Percentiles rank a stretch among this genome's conserved stretches.
These are phyloP conservation scores for Ampelomyces quisqualis DNA, from an alignment of 2,329 filamentous ascomycete species.

Conservation along the genomic window DNA sequence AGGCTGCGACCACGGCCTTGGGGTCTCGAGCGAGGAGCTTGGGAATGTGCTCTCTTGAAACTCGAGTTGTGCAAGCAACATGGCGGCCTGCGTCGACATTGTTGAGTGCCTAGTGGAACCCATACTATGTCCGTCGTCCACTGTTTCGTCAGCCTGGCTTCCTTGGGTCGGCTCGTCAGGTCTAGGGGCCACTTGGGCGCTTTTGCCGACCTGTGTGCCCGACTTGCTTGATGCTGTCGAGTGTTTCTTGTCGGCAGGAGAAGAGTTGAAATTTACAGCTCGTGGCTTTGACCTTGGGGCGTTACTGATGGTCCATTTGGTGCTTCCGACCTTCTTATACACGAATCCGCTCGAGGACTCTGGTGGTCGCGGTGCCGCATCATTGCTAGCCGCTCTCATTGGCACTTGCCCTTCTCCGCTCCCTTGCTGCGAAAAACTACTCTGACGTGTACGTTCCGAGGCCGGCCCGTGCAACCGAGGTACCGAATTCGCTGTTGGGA, in stretches of 20 bases:
- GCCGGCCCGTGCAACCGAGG: too few species aligned
- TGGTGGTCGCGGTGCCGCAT: constrained; percentile 25
- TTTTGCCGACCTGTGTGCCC: not conserved
- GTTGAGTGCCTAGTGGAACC: constrained; percentile 20
- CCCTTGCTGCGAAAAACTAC: too few species aligned
- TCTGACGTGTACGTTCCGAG: too few species aligned
- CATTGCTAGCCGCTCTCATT: too few species aligned
- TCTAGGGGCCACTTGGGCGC: not conserved
- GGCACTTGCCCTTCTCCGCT: too few species aligned
- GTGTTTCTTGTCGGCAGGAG: constrained; percentile 17
- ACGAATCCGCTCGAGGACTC: constrained; percentile 30
- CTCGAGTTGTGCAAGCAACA: constrained; percentile 36
- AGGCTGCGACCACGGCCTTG: constrained; percentile 19
- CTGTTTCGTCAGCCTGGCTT: not conserved
- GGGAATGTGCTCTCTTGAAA: constrained; percentile 35
- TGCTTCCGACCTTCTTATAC: constrained; percentile 24
- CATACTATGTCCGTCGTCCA: not conserved
- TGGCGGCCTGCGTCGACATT: constrained; percentile 41
- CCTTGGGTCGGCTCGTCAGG: not conserved
- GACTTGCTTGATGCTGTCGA: not conserved
- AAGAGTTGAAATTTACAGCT: constrained; percentile 28
- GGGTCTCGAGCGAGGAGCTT: constrained; percentile 14
- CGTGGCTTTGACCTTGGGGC: constrained; percentile 18
- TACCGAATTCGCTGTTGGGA: too few species aligned
- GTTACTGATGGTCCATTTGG: constrained; percentile 9